Conservation (phyloP, 495 filamentous ascomycete genomes). For the Poronia punctata region DNA sequence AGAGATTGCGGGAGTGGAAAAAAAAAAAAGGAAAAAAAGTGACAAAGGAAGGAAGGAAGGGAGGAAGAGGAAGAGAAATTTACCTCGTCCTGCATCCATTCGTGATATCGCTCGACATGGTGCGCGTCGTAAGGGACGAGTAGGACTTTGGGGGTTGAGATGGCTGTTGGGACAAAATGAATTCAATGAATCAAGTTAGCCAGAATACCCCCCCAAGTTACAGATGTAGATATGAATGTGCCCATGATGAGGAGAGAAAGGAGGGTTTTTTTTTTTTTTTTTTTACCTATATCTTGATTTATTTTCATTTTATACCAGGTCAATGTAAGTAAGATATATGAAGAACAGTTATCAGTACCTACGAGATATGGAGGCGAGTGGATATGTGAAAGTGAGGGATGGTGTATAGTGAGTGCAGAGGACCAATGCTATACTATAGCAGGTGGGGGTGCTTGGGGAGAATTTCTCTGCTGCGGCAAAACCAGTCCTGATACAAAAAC, state of each 20-base stretch:
- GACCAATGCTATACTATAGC: too few relatives aligned
- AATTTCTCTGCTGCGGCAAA: too few relatives aligned
- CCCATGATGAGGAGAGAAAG: neutral
- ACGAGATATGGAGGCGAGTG: neutral
- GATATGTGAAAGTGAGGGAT: neutral
- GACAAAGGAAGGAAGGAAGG: too few relatives aligned
- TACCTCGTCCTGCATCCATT: slow-evolving; percentile 88
- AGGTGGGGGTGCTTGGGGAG: too few relatives aligned
- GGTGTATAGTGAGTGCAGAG: neutral
- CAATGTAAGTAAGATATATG: too few relatives aligned
- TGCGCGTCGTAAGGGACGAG: slow-evolving; percentile 77
- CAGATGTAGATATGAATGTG: neutral
- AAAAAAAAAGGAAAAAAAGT: slow-evolving; percentile 1
- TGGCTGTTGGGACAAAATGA: slow-evolving; percentile 44
- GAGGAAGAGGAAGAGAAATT: neutral
- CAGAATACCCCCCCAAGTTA: too few relatives aligned
- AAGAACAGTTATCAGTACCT: too few relatives aligned
- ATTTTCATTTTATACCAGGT: slow-evolving; percentile 24
- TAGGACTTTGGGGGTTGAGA: slow-evolving; percentile 57
- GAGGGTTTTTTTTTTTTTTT: too few relatives aligned
- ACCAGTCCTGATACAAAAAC: too few relatives aligned
- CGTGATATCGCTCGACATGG: slow-evolving; percentile 76
- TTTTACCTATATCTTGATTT: slow-evolving; percentile 39
- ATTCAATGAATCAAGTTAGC: too few relatives aligned
- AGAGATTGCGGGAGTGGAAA: neutral